A percentile compares a stretch with the other conserved stretches of the same genome.
Conservation (phyloP, 352 stramenopile genomes). For the Pythium brassicae region DNA sequence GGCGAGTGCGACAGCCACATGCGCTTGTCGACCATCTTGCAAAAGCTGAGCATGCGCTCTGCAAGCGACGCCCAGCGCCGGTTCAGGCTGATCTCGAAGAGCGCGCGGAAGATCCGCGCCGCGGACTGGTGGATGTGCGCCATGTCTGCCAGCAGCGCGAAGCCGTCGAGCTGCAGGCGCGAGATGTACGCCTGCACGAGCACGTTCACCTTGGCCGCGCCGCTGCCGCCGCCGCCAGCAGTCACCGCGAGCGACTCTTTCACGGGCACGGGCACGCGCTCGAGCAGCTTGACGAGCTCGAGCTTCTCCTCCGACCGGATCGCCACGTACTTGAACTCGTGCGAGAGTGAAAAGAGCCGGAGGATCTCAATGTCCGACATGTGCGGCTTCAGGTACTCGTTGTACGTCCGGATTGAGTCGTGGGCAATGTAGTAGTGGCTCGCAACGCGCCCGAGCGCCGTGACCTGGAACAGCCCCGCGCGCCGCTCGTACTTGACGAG, state of each 20-base stretch:
- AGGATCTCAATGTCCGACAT: constrained; percentile 99
- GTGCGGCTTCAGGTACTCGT: constrained; percentile 97
- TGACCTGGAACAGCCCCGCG: constrained; percentile 94
- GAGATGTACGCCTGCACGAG: constrained; percentile 99
- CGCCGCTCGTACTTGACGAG: constrained; percentile 98
- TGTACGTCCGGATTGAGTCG: constrained; percentile 98
- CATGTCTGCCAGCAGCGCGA: constrained; percentile 99
- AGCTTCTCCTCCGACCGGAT: constrained; percentile 98
- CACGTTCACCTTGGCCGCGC: constrained; percentile 98
- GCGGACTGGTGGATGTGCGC: constrained; percentile 98
- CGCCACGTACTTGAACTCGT: constrained; percentile 99
- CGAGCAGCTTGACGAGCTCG: constrained; percentile 96
- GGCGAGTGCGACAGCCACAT: constrained; percentile 98
- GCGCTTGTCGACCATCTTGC: constrained; percentile 99
- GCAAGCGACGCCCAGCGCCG: constrained; percentile 94
- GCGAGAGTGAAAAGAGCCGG: constrained; percentile 97
- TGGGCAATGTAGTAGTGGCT: constrained; percentile 99
- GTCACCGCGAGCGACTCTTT: constrained; percentile 90
- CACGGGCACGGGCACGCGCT: constrained; percentile 98
- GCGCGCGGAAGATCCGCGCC: constrained; percentile 95
- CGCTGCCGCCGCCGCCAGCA: constrained; percentile 40
- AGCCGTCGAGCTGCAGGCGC: constrained; percentile 96
- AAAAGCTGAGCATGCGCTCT: constrained; percentile 95
- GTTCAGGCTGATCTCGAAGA: constrained; percentile 99
- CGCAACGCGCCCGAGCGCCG: constrained; percentile 95